phyloP scores from a whole-genome alignment of 768 basidiomycete genomes.

The Mycena filopes region DNA sequence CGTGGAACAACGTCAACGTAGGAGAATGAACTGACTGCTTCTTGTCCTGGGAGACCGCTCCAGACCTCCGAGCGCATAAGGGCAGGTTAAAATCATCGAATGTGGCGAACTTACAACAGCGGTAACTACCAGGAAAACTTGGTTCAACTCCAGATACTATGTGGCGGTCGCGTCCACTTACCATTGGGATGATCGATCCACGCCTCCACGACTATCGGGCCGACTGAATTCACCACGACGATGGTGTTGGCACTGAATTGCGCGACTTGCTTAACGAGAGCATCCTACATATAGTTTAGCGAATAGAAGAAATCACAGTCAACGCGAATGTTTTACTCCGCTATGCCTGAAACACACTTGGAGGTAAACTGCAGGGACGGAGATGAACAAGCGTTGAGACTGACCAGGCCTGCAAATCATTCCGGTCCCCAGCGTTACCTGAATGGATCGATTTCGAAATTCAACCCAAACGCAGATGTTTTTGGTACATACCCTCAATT shows the following conservation, averaged over 20 bases:
- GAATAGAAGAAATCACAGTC: not conserved
- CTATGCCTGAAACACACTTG: constrained; percentile 42
- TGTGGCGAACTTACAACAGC: constrained; percentile 44
- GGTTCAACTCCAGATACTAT: not conserved
- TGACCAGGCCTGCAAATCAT: constrained; percentile 55
- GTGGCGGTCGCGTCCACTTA: constrained; percentile 24
- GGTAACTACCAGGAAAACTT: constrained; percentile 39
- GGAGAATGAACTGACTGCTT: constrained; percentile 54
- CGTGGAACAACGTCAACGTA: not conserved
- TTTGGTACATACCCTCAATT: constrained; percentile 13
- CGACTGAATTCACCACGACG: constrained; percentile 75
- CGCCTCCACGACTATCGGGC: constrained; percentile 64
- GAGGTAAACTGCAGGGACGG: too few species aligned
- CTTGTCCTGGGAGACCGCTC: constrained; percentile 68
- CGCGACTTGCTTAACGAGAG: constrained; percentile 62
- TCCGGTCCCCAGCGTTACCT: constrained; percentile 68
- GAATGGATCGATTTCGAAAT: not conserved
- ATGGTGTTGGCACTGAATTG: constrained; percentile 64
- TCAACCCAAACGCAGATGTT: not conserved
- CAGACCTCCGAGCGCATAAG: constrained; percentile 46
- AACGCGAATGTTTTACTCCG: constrained; percentile 44
- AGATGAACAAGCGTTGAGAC: too few species aligned
- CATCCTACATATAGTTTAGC: constrained; percentile 43
- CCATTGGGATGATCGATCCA: constrained; percentile 69
- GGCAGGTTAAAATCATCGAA: not conserved